Evolutionary conservation across 108 stramenopile genomes (phyloP), one percentile per base, ranked within the genome.

Genomic region (Nitzschia sp.): DNA sequence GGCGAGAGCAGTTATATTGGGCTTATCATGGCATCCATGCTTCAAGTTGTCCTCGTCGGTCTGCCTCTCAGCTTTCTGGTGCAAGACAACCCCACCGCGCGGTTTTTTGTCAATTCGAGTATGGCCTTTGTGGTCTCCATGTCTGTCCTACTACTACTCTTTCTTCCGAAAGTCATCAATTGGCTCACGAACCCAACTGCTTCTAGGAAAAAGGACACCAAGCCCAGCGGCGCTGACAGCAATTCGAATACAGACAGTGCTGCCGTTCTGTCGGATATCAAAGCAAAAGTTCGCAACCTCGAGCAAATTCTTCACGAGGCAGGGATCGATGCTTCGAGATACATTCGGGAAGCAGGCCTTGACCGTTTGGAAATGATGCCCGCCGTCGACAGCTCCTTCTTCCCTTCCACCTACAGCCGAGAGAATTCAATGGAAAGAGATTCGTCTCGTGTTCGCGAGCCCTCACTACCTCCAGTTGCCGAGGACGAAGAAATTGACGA

Each of bases 121-220:
- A 57, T 82, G 24, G 76, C 82, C 9, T 74, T 72, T 57, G 45
- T 71, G 21, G 38, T 71, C 26, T 59, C 68, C 25, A 29, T 59
- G 1, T 68, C 74, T 42, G 68, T 78, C 5, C 29, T 81, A n/a
- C 26, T 70, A 1, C 49, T 82, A 2, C 71, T 86, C 38, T 83
- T 86, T 71, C 33, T 74, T 53, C 82, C 82, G 13, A 86, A 86
- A 56, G 68, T 80, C 35, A 1, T 62, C 19, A 62, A 62, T 5
- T 21, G n/a, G 5, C 4, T 5, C 11, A 5, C 23, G 11, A 62
- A 24, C 3, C 24, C 60, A 5, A n/a, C n/a, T n/a, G 30, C 6
- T 24, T 5, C 35, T 11, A 36, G 23, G 36, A n/a, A 36, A 30
- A 13, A 5, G 23, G 36, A 35, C 33, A 42, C 9, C 6, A 26